A percentile compares a stretch with the other conserved stretches of the same genome.
phyloP scores from a whole-genome alignment of 1,139 yeast species.

The Geotrichum armillariae region DNA sequence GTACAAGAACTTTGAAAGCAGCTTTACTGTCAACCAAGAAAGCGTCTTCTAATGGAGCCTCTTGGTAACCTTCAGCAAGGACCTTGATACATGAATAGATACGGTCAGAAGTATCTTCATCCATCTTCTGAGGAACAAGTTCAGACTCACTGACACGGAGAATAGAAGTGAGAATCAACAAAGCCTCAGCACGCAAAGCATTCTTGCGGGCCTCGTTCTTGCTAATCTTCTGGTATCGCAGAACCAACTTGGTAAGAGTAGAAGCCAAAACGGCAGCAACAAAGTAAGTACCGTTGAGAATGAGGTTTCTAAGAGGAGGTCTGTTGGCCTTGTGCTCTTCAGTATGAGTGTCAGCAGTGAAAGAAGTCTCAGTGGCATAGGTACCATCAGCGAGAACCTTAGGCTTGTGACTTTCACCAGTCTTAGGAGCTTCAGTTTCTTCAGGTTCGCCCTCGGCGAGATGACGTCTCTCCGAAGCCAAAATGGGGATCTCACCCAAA shows the following conservation, averaged over 20 bases:
- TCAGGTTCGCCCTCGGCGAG: constrained; percentile 41
- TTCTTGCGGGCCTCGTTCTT: constrained; percentile 57
- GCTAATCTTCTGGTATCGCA: constrained; percentile 68
- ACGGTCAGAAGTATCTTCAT: constrained; percentile 94
- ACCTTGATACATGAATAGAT: constrained; percentile 79
- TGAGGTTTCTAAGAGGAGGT: constrained; percentile 79
- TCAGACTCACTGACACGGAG: constrained; percentile 86
- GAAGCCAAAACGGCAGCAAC: constrained; percentile 86
- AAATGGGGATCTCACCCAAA: constrained; percentile 89
- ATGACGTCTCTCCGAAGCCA: constrained; percentile 65
- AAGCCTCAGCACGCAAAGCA: constrained; percentile 92
- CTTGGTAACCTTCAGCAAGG: constrained; percentile 62
- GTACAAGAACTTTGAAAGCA: constrained; percentile 71
- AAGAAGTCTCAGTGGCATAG: constrained; percentile 93
- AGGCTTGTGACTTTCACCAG: constrained; percentile 56
- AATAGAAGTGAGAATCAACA: constrained; percentile 87
- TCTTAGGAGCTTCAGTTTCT: constrained; percentile 32
- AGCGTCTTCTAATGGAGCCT: constrained; percentile 58
- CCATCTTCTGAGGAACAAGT: constrained; percentile 74
- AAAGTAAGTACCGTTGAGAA: constrained; percentile 87
- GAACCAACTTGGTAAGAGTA: constrained; percentile 82
- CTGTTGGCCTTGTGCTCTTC: constrained; percentile 41
- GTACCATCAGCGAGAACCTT: constrained; percentile 96
- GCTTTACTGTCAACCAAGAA: constrained; percentile 86
- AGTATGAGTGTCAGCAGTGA: constrained; percentile 45